Conservation (phyloP, 148 eudicot genomes). For the Camellia sinensis region DNA sequence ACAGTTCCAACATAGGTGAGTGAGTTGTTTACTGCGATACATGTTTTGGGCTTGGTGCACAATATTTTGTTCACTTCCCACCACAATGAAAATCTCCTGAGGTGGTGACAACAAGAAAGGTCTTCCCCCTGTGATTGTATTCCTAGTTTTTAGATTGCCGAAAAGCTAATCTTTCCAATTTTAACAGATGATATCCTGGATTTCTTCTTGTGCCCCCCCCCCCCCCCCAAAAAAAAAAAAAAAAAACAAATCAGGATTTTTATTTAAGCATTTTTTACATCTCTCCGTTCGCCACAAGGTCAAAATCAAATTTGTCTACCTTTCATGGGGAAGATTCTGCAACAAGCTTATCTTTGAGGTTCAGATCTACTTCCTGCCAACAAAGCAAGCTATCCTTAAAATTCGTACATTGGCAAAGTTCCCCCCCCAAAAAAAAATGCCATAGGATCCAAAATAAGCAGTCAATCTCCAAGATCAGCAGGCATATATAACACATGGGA, state of each 20-base stretch:
- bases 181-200: neutral
- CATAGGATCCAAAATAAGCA: neutral
- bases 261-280: neutral
- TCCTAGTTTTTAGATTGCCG: neutral
- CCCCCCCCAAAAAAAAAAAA: too few species aligned
- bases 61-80: neutral
- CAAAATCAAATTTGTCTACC: neutral
- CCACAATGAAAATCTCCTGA: neutral
- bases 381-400: conserved; percentile 1
- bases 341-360: conserved; percentile 16
- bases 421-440: too few species aligned
- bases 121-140: neutral
- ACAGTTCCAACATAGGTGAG: neutral
- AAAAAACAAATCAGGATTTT: too few species aligned
- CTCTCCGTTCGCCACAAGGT: neutral
- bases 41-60: neutral
- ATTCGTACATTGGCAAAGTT: neutral
- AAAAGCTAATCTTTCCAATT: neutral
- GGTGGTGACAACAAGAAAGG: neutral
- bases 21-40: neutral
- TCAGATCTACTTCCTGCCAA: conserved; percentile 22
- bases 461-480: neutral
- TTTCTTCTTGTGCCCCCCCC: neutral
- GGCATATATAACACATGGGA: neutral
- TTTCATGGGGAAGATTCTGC: neutral